Evolutionary conservation across 441 rosid genomes (phyloP).

Genomic region (Populus trichocarpa): DNA sequence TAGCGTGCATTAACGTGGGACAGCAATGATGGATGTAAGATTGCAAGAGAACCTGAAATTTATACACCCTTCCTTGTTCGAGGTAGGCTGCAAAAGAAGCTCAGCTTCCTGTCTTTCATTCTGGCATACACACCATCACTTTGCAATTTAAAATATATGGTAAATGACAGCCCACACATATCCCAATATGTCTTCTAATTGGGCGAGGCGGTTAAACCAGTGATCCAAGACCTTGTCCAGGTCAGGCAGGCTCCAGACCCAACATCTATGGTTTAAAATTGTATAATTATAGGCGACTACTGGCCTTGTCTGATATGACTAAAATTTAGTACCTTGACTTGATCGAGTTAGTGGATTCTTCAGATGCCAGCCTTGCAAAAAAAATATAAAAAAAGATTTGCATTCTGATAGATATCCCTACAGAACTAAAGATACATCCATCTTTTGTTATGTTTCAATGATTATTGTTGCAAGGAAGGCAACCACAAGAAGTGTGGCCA

Average conservation of each 20-base stretch:
- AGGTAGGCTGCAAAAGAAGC: not conserved
- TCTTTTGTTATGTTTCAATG: constrained; percentile 8
- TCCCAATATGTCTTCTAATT: not conserved
- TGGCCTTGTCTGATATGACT: not conserved
- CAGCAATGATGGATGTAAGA: too few species aligned
- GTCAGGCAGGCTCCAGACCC: not conserved
- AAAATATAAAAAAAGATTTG: too few species aligned
- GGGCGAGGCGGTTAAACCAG: not conserved
- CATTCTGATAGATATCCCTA: not conserved
- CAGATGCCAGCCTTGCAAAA: not conserved
- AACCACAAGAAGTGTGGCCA: constrained; percentile 63
- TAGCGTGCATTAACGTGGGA: too few species aligned
- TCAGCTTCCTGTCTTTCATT: not conserved
- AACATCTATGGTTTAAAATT: not conserved
- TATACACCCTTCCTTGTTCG: not conserved
- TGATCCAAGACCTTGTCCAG: not conserved
- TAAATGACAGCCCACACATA: too few species aligned
- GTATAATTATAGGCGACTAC: not conserved
- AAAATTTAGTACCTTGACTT: not conserved
- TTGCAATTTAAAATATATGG: too few species aligned
- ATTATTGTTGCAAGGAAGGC: constrained; percentile 54
- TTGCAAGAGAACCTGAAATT: not conserved
- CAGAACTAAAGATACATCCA: not conserved
- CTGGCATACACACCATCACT: too few species aligned
- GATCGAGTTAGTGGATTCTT: not conserved